Base-by-base conservation (phyloP, 345 rosid genomes). In the Trapa incisa region DNA sequence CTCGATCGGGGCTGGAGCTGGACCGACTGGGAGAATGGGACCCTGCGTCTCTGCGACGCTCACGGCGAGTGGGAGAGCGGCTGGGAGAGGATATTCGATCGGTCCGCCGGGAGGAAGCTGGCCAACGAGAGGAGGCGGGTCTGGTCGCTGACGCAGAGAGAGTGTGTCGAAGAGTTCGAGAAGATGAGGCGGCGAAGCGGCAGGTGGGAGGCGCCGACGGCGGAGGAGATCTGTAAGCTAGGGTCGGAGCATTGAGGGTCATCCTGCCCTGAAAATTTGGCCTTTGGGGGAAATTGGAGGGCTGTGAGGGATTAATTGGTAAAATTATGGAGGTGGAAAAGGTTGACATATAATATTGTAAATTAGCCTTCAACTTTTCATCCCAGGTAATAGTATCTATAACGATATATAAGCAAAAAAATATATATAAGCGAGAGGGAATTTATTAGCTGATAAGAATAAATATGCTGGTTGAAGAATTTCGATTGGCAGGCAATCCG, bases 21-120 rank as follows among this genome's bases (percentile, higher is more conserved):
- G 99, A 90, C 96, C 14, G 70, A 87, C 37, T 91, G 96, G 96
- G 76, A 68, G 17, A 84, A 81, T 13, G 88, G 82, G 47, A 71
- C 85, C 10, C 50, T 94, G 42, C 75, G 80, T 67, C 72, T 94
- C 7, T 94, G 99, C 41, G 83, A 94, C 67, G 96, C 95, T 37
- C 86, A 60, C 1, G 84, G 82, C 0, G 77, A 74, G 0, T 91
- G 96, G 97, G 92, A 84, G 56, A 32, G 67, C 6, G 91, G 83
- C 16, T 94, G 97, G 97, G 92, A 86, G 84, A 74, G 69, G 60
- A 69, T 81, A 37, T 94, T 89, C 11, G 95, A 94, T n/a, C 42
- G 45, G 1, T 67, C 61, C 2, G 88, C 80, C 0, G 95, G 97
- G 2, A 67, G 75, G 67, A 68, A 74, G n/a, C 75, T 79, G 0